Base-by-base conservation (phyloP, 139 green algal genomes). In the Coelastrella sp. region DNA sequence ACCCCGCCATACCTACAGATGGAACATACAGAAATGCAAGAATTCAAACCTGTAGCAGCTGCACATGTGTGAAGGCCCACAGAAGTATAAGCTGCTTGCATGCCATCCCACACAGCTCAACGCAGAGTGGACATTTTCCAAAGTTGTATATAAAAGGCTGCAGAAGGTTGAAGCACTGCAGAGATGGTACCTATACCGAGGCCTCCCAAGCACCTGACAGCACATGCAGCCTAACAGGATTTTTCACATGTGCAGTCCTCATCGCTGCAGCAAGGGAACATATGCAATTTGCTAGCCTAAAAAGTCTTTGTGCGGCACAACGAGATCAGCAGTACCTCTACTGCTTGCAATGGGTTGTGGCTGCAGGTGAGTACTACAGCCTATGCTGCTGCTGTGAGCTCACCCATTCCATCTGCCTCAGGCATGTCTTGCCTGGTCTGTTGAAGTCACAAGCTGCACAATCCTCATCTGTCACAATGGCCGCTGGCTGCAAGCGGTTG, bases 391-490 rank as follows among this genome's bases (percentile, higher is more conserved):
- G 70, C 70, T 78, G 70, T 9, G 17, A 25, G 78, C 93, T 85
- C 92, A 95, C 95, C 98, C 98, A 99, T 89, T 99, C 96, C 97
- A 99, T 98, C 59, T 94, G 74, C 17, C 98, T 94, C 92, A 99
- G 94, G 94, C 98, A 99, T 0, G 90, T 99, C 93, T 99, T 99
- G 83, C 95, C 96, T 7, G 97, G 97, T 22, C 49, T 78, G 93
- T 99, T 99, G 95, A 98, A 99, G 92, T 97, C 96, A 93, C 98
- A 99, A 6, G 98, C 97, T 6, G 98, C 98, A 92, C 98, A 99
- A 89, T 98, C 94, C 84, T 99, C 96, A 73, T 99, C 97, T 4
- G 90, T 97, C 56, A 98, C 96, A 66, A 98, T 96, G 75, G 95
- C 94, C 7, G 93, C 93, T 15, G 97, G 97, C 92, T 99, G 97